Evolutionary conservation across 2,329 filamentous ascomycete species (phyloP).

Genomic region (Cryphonectria radicalis): DNA sequence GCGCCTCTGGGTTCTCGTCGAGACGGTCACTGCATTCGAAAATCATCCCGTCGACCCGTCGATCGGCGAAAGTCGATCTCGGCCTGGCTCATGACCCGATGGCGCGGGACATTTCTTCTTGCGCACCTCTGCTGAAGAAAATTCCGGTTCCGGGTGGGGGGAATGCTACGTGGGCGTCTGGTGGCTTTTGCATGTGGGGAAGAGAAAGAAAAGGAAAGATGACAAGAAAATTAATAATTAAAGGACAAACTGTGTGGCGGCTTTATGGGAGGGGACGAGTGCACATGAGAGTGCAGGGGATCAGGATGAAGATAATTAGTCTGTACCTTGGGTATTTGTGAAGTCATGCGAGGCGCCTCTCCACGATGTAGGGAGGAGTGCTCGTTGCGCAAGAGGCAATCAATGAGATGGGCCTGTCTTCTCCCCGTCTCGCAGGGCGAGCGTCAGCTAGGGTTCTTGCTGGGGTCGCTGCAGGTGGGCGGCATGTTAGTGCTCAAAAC

Average conservation of each 20-base stretch:
- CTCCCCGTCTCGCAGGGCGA: conserved; percentile 25
- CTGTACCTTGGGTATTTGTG: conserved; percentile 50
- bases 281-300: conserved; percentile 3
- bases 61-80: neutral
- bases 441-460: conserved; percentile 27
- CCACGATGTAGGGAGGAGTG: conserved; percentile 40
- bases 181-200: conserved; percentile 18
- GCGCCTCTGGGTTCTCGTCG: neutral
- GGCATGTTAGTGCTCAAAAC: conserved; percentile 24
- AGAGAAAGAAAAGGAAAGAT: neutral
- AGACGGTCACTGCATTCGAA: neutral
- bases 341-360: conserved; percentile 50
- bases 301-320: conserved; percentile 21
- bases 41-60: conserved; percentile 2
- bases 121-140: neutral
- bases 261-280: conserved; percentile 22
- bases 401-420: conserved; percentile 33
- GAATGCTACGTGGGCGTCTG: neutral
- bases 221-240: neutral
- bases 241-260: conserved; percentile 20
- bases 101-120: neutral
- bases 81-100: neutral
- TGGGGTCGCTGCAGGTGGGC: conserved; percentile 28
- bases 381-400: conserved; percentile 38
- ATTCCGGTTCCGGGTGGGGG: neutral